Evolutionary conservation across 1,284 basidiomycete species (phyloP).

Genomic region (Apiotrichum mycotoxinovorans): DNA sequence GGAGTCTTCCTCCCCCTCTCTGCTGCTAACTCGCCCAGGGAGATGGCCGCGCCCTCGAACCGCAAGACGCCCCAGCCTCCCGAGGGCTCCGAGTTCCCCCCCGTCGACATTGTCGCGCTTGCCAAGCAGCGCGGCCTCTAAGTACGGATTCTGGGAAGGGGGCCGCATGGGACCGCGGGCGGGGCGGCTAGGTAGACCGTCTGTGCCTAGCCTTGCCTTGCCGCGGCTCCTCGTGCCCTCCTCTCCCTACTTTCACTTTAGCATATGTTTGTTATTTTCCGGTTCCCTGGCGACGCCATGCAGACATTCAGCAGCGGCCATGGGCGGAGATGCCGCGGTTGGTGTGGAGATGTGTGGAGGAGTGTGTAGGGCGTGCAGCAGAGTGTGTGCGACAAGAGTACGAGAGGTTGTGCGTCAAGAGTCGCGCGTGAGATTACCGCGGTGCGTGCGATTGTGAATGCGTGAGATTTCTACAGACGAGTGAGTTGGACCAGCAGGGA

Average conservation of each 20-base stretch:
- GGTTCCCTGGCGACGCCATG: not conserved
- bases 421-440: no score
- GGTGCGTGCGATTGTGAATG: no score
- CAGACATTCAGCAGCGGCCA: not conserved
- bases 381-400: no score
- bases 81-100: constrained; percentile 64
- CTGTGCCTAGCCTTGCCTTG: no score
- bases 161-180: not conserved
- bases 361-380: no score
- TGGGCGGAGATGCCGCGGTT: no score
- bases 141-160: not conserved
- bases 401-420: no score
- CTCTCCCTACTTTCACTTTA: no score
- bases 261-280: not conserved
- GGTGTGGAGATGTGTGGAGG: no score
- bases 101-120: constrained; percentile 39
- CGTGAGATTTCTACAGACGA: no score
- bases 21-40: constrained; percentile 55
- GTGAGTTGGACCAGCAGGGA: no score
- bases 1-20: not conserved
- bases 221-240: no score
- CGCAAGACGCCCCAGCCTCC: constrained; percentile 91
- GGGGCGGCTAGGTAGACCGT: not conserved
- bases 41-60: constrained; percentile 89
- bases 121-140: constrained; percentile 37